phyloP scores from a whole-genome alignment of 2,329 filamentous ascomycete genomes.

The Penicillium frequentans region DNA sequence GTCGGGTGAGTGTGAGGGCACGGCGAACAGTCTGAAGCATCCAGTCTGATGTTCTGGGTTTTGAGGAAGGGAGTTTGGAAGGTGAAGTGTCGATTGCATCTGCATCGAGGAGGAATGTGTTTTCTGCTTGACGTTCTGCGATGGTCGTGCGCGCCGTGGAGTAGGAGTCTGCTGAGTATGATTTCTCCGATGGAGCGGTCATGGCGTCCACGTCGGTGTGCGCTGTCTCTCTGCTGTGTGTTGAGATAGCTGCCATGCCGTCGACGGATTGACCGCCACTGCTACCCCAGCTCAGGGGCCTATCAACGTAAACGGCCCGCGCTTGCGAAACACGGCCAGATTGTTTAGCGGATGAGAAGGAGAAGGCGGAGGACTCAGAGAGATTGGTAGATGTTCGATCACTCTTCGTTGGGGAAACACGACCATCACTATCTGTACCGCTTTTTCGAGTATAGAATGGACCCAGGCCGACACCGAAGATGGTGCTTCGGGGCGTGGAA shows the following conservation, averaged over 20 bases:
- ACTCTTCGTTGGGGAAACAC: conserved; percentile 51
- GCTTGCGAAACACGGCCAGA: conserved; percentile 18
- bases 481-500: conserved; percentile 27
- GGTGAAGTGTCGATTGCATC: conserved; percentile 28
- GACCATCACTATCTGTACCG: conserved; percentile 28
- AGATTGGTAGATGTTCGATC: conserved; percentile 58
- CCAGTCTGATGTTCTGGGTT: conserved; percentile 62
- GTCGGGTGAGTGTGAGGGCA: conserved; percentile 54
- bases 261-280: conserved; percentile 29
- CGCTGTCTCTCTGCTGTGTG: conserved; percentile 19
- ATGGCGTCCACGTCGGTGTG: conserved; percentile 27
- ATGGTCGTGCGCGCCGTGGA: conserved; percentile 53
- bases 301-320: conserved; percentile 18
- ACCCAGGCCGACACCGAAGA: conserved; percentile 23
- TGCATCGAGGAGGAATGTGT: conserved; percentile 49
- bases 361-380: conserved; percentile 54
- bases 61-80: conserved; percentile 25
- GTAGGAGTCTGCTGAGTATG: conserved; percentile 51
- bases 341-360: conserved; percentile 32
- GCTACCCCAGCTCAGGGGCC: conserved; percentile 22
- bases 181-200: conserved; percentile 32
- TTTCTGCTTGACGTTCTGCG: conserved; percentile 52
- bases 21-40: conserved; percentile 69
- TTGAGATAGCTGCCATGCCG: conserved; percentile 20
- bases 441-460: conserved; percentile 25